Percentiles rank a stretch among this genome's conserved stretches.
Conservation (phyloP, 2,329 filamentous ascomycete species). For the Aureobasidium sp. region DNA sequence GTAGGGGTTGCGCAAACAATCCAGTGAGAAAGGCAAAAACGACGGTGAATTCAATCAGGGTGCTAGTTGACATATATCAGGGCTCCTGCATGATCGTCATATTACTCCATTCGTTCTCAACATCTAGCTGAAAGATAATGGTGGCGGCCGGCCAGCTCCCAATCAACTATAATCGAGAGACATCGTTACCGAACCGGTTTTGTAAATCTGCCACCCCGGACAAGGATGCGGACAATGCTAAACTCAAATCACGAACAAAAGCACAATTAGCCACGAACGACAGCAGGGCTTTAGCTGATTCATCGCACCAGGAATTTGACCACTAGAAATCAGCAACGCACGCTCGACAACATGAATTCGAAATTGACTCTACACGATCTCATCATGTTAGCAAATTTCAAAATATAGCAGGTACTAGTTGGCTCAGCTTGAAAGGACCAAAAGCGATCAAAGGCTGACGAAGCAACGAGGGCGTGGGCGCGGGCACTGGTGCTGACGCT, state of each 20-base stretch:
- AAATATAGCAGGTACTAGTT: neutral
- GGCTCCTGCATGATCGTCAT: neutral
- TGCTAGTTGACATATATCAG: neutral
- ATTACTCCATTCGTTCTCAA: neutral
- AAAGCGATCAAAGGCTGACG: neutral
- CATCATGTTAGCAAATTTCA: too few relatives aligned
- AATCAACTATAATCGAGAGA: neutral
- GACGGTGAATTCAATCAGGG: neutral
- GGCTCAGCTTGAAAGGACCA: neutral
- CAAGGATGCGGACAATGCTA: neutral
- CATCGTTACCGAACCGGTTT: neutral
- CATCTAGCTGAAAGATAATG: neutral
- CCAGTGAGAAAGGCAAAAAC: neutral
- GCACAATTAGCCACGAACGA: neutral
- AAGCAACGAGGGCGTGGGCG: neutral
- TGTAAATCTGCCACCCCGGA: neutral
- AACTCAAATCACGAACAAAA: neutral
- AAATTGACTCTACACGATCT: too few relatives aligned
- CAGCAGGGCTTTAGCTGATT: neutral
- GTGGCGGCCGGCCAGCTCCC: neutral
- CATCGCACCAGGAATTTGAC: too few relatives aligned
- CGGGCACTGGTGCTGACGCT: neutral
- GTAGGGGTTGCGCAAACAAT: too few relatives aligned
- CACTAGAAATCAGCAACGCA: too few relatives aligned
- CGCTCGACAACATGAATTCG: too few relatives aligned